Percentiles rank a stretch among this genome's conserved stretches.
Evolutionary conservation across 1,139 yeast genomes (phyloP).

Genomic region (Lodderomyces theae): DNA sequence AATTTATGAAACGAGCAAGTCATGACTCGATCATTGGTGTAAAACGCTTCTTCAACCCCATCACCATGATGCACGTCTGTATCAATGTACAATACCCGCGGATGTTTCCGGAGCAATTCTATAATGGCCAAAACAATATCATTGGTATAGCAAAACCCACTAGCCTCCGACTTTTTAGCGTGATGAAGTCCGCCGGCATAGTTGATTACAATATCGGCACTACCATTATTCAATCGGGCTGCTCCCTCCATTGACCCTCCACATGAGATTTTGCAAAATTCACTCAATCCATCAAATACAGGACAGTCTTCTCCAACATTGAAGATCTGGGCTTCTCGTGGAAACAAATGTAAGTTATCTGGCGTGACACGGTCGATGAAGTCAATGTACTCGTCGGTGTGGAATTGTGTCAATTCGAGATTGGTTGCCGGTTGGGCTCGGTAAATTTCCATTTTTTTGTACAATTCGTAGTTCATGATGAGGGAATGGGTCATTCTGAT

Average conservation of each 20-base stretch:
- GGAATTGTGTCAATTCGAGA: conserved; percentile 98
- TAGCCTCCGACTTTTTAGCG: conserved; percentile 91
- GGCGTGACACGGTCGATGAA: conserved; percentile 92
- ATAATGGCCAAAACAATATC: conserved; percentile 89
- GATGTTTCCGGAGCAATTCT: conserved; percentile 79
- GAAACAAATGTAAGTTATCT: conserved; percentile 86
- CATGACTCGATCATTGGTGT: conserved; percentile 93
- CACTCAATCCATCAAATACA: conserved; percentile 91
- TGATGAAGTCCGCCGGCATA: conserved; percentile 98
- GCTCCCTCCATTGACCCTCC: conserved; percentile 96
- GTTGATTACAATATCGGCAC: conserved; percentile 92
- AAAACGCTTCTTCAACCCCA: conserved; percentile 97
- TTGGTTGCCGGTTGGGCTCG: conserved; percentile 97
- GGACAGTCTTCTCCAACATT: conserved; percentile 99
- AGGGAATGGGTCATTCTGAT: conserved; percentile 98
- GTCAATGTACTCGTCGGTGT: conserved; percentile 95
- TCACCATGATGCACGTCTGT: conserved; percentile 98
- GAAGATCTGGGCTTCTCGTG: conserved; percentile 90
- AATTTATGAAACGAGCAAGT: conserved; percentile 96
- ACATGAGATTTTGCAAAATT: conserved; percentile 83
- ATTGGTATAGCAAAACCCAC: conserved; percentile 93
- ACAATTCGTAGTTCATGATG: conserved; percentile 94
- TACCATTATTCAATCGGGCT: conserved; percentile 76
- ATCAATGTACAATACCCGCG: conserved; percentile 90
- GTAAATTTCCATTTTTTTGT: conserved; percentile 96